Percentiles rank a stretch among this genome's conserved stretches.
These are phyloP conservation scores for Escovopsis sp. DNA, from an alignment of 2,329 filamentous ascomycete genomes.

Conservation along the genomic window DNA sequence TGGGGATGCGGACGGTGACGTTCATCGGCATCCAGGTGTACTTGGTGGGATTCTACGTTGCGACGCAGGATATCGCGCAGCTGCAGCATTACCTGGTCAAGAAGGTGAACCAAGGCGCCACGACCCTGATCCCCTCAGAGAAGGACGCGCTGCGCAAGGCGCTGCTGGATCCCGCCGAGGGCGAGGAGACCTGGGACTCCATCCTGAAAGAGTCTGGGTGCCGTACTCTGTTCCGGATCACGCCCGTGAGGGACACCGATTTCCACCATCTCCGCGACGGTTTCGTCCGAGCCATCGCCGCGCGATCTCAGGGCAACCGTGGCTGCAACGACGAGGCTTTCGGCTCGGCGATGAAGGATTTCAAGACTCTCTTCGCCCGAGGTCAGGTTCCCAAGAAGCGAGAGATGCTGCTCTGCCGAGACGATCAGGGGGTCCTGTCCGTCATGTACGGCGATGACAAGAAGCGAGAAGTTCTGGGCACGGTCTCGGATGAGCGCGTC, in stretches of 20 bases:
- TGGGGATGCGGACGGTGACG: conserved; percentile 79
- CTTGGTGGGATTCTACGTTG: conserved; percentile 83
- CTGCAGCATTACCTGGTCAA: conserved; percentile 66
- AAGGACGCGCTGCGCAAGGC: conserved; percentile 55
- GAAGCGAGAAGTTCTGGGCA: conserved; percentile 46
- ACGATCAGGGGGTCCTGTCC: conserved; percentile 48
- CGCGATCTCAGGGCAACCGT: conserved; percentile 45
- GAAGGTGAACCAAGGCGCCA: conserved; percentile 62
- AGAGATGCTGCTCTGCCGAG: conserved; percentile 59
- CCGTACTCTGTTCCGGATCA: conserved; percentile 67
- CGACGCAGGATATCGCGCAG: conserved; percentile 65
- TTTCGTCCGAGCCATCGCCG: conserved; percentile 73
- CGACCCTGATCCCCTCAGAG: conserved; percentile 69
- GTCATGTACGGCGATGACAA: conserved; percentile 53
- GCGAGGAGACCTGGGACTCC: conserved; percentile 60
- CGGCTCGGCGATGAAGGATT: conserved; percentile 56
- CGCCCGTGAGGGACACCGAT: conserved; percentile 86
- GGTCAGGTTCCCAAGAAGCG: conserved; percentile 68
- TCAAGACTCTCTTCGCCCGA: conserved; percentile 70
- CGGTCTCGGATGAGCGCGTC: conserved; percentile 64
- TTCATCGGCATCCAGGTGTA: conserved; percentile 89
- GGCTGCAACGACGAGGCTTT: conserved; percentile 59
- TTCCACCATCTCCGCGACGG: conserved; percentile 87
- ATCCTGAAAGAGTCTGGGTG: conserved; percentile 53
- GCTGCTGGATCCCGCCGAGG: conserved; percentile 53